Evolutionary conservation across 805 yeast species (phyloP).

Genomic region (Candida ipomoeae): DNA sequence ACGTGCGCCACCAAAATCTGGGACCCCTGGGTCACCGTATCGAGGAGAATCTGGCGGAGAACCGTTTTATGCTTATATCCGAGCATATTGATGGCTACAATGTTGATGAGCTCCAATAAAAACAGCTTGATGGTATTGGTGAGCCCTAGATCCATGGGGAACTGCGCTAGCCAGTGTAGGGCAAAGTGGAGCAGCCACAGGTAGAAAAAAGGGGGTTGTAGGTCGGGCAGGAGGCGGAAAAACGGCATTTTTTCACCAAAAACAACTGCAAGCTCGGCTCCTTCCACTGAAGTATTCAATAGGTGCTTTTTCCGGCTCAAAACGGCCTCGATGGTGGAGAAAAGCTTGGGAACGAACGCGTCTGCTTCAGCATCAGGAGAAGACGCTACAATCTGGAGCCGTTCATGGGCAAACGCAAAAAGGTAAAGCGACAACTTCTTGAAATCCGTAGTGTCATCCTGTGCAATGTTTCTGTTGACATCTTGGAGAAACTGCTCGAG

Average conservation of each 20-base stretch:
- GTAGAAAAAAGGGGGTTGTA: slow-evolving; percentile 18
- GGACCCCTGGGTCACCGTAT: slow-evolving; percentile 15
- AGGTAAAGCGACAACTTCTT: slow-evolving; percentile 31
- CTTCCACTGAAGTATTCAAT: slow-evolving; percentile 18
- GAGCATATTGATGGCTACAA: slow-evolving; percentile 27
- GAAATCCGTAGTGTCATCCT: slow-evolving; percentile 30
- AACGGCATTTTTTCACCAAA: neutral
- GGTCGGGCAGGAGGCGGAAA: slow-evolving; percentile 1
- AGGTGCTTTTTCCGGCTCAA: slow-evolving; percentile 28
- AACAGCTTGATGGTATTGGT: slow-evolving; percentile 28
- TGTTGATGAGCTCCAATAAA: slow-evolving; percentile 29
- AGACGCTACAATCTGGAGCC: slow-evolving; percentile 11
- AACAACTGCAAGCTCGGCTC: slow-evolving; percentile 12
- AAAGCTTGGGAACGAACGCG: slow-evolving; percentile 20
- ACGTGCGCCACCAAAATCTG: slow-evolving; percentile 1
- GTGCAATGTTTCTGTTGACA: slow-evolving; percentile 27
- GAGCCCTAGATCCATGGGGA: slow-evolving; percentile 10
- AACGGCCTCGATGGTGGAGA: slow-evolving; percentile 32
- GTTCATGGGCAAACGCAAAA: slow-evolving; percentile 29
- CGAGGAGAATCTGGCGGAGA: slow-evolving; percentile 19
- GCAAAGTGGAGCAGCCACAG: slow-evolving; percentile 31
- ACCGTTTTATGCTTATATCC: slow-evolving; percentile 23
- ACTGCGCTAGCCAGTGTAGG: slow-evolving; percentile 22
- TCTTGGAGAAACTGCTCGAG: slow-evolving; percentile 32
- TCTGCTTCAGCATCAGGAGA: slow-evolving; percentile 5